phyloP scores from a whole-genome alignment of 2,329 filamentous ascomycete genomes.

The Daldinia eschscholtzii region DNA sequence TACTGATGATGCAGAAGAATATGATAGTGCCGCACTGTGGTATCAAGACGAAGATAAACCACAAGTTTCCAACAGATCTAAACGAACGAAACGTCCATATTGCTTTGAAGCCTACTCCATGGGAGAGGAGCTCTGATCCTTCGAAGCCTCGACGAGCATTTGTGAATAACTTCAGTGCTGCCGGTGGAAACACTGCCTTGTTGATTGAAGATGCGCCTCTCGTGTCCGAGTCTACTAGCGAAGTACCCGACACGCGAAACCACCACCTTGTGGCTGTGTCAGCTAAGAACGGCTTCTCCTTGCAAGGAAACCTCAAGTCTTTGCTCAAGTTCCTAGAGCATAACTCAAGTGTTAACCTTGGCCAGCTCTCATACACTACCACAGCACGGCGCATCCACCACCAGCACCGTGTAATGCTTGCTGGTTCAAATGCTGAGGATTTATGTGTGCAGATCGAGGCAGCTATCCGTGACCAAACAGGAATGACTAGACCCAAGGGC shows the following conservation, averaged over 20 bases:
- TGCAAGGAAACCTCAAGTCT: conserved; percentile 66
- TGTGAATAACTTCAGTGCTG: conserved; percentile 66
- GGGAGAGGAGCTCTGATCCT: conserved; percentile 43
- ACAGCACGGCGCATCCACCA: conserved; percentile 73
- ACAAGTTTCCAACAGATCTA: conserved; percentile 58
- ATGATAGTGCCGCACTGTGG: conserved; percentile 59
- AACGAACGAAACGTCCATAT: conserved; percentile 57
- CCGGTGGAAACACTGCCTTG: conserved; percentile 62
- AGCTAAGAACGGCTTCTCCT: conserved; percentile 63
- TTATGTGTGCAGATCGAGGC: not conserved
- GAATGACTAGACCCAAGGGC: conserved; percentile 14
- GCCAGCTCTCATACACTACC: conserved; percentile 72
- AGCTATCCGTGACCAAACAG: conserved; percentile 1
- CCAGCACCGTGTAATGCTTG: conserved; percentile 62
- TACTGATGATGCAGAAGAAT: conserved; percentile 60
- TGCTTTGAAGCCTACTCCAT: conserved; percentile 53
- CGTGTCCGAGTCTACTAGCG: not conserved
- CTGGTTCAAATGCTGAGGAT: not conserved
- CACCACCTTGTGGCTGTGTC: conserved; percentile 67
- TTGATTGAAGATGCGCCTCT: conserved; percentile 43
- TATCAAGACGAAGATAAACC: conserved; percentile 55
- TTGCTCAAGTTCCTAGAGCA: conserved; percentile 64
- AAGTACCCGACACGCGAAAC: conserved; percentile 55
- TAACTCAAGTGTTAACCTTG: conserved; percentile 62
- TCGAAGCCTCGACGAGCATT: conserved; percentile 40